Percentiles rank a stretch among this genome's conserved stretches.
Conservation (phyloP, 345 rosid species). For the Kandelia obovata region DNA sequence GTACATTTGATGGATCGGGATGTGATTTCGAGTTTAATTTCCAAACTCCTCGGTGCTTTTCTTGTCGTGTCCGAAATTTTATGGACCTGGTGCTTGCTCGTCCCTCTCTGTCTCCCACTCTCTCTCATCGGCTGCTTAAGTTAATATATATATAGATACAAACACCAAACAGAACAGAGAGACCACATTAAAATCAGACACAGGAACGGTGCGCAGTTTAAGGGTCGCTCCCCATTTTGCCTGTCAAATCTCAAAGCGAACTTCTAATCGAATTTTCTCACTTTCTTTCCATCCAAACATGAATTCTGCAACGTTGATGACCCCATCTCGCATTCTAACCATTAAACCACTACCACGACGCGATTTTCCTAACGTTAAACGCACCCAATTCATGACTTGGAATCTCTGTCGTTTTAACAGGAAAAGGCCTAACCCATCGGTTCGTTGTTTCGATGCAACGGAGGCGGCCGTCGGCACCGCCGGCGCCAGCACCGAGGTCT, state of each 20-base stretch:
- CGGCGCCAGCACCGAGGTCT: not conserved
- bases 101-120: too few species aligned
- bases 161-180: not conserved
- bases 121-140: too few species aligned
- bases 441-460: not conserved
- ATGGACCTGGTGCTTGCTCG: too few species aligned
- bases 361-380: not conserved
- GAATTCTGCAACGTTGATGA: slow-evolving; percentile 22
- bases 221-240: slow-evolving; percentile 15
- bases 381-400: not conserved
- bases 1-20: too few species aligned
- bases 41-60: not conserved
- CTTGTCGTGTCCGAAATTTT: too few species aligned
- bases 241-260: not conserved
- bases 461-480: not conserved
- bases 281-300: slow-evolving; percentile 29
- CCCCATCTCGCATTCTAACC: not conserved
- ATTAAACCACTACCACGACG: not conserved
- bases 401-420: not conserved
- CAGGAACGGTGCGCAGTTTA: not conserved
- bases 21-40: too few species aligned
- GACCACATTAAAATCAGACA: not conserved
- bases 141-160: too few species aligned
- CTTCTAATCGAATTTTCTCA: not conserved
- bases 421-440: not conserved